Percentiles rank a stretch among this genome's conserved stretches.
Evolutionary conservation across 768 basidiomycete genomes (phyloP).

Genomic region (Xanthoconium stramineum): DNA sequence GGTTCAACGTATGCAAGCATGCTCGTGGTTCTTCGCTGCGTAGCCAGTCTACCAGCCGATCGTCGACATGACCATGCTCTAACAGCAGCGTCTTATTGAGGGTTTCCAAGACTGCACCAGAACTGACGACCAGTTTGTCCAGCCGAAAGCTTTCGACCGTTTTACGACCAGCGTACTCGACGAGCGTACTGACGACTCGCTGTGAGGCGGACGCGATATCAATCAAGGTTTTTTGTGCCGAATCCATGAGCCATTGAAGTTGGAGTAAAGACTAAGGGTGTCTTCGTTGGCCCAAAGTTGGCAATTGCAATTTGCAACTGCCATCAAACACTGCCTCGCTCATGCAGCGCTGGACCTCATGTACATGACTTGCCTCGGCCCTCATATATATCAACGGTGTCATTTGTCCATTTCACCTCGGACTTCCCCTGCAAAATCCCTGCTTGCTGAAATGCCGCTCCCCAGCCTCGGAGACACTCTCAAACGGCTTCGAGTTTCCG

Average conservation of each 20-base stretch:
- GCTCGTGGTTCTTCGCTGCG: neutral
- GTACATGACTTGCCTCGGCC: no score
- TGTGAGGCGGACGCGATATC: slow-evolving; percentile 3
- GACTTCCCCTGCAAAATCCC: no score
- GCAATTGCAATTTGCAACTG: no score
- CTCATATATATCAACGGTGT: no score
- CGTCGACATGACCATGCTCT: neutral
- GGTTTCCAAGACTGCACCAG: slow-evolving; percentile 2
- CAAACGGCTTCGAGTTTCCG: no score
- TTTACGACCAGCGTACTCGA: neutral
- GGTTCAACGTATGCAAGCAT: slow-evolving; percentile 5
- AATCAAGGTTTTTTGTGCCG: neutral
- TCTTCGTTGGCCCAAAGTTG: no score
- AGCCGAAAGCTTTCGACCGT: neutral
- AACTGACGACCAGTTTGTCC: slow-evolving; percentile 1
- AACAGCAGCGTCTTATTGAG: neutral
- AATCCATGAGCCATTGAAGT: neutral
- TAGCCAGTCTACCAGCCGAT: slow-evolving; percentile 11
- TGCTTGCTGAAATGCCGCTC: no score
- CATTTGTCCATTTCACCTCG: no score
- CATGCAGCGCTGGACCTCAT: no score
- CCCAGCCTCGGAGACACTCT: no score
- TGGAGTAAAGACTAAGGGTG: no score
- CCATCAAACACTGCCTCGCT: no score
- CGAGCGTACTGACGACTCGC: neutral